Percentiles rank a stretch among this genome's conserved stretches.
These are phyloP conservation scores for Xylaria intraflava DNA, from an alignment of 495 filamentous ascomycete genomes.

Conservation along the genomic window DNA sequence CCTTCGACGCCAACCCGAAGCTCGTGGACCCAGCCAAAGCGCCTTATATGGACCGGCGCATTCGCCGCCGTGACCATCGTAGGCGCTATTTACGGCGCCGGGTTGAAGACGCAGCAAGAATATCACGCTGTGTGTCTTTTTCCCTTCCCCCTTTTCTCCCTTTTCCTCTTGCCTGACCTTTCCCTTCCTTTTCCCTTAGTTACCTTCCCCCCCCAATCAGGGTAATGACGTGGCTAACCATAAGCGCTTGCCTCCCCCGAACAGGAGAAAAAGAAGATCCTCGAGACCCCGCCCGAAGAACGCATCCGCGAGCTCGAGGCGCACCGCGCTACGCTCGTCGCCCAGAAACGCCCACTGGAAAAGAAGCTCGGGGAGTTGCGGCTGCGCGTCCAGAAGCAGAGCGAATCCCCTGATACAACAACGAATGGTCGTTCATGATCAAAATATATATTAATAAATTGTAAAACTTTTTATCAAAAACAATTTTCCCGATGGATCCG, in stretches of 20 bases:
- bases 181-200: not conserved
- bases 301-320: constrained; percentile 31
- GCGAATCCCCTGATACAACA: not conserved
- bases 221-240: not conserved
- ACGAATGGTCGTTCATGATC: not conserved
- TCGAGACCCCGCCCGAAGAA: constrained; percentile 29
- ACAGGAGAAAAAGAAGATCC: constrained; percentile 29
- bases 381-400: constrained; percentile 21
- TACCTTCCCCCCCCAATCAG: not conserved
- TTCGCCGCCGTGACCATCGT: constrained; percentile 44
- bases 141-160: not conserved
- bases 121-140: constrained; percentile 21
- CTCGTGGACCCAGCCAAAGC: constrained; percentile 20
- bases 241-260: not conserved
- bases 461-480: too few relatives aligned
- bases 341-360: constrained; percentile 29
- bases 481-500: not conserved
- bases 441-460: too few relatives aligned
- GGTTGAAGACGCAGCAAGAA: constrained; percentile 49
- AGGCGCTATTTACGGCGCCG: constrained; percentile 51
- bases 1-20: not conserved
- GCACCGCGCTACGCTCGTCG: constrained; percentile 26
- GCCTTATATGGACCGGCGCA: constrained; percentile 39
- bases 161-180: not conserved
- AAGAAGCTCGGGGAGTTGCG: constrained; percentile 30